Evolutionary conservation across 148 eudicot species (phyloP), one percentile per base, ranked within the genome.

Genomic region (Fallopia convolvulus): DNA sequence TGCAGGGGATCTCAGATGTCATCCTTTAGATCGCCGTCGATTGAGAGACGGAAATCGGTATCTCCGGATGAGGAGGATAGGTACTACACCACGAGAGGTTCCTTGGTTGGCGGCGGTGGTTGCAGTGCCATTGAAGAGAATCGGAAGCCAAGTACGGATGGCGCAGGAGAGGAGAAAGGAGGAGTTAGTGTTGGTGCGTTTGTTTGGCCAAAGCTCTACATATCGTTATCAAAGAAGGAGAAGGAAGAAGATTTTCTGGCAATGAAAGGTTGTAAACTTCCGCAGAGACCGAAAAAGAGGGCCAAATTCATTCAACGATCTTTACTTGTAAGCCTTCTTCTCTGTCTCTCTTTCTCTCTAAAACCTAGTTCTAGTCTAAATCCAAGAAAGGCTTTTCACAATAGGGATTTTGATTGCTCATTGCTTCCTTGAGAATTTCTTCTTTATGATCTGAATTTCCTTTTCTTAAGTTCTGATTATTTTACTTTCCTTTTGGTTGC

Each of bases 221-320:
- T 90, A 21, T 20, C 89, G 44, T 79, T 95, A 66, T 88, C 99
- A n/a, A 96, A 90, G 53, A 96, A 96, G 85, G 99, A 96, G 66
- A 96, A 96, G 74, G 99, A 96, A 70, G 99, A 93, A 79, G 99
- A 96, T 85, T 96, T 96, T 78, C 70, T 96, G 86, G 97, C 94
- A 0, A 96, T 96, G 94, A 96, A 93, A 86, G 99, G 99, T 1
- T 96, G 93, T 83, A 96, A 93, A 73, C 90, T 83, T n/a, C 97
- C 99, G 65, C 98, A 96, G 75, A 89, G 99, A 83, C 99, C 99
- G 47, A 96, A 96, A 83, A 96, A 93, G 81, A 87, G 99, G 78
- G 97, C 94, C 42, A 96, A 96, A 72, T 79, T 88, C 56, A 82
- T 93, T 74, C 99, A 96, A 72, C 90, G 89, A 75, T 86, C 89